Percentiles rank a stretch among this genome's conserved stretches.
Evolutionary conservation across 2,329 filamentous ascomycete genomes (phyloP).

Genomic region (Stachybotrys echinatus): DNA sequence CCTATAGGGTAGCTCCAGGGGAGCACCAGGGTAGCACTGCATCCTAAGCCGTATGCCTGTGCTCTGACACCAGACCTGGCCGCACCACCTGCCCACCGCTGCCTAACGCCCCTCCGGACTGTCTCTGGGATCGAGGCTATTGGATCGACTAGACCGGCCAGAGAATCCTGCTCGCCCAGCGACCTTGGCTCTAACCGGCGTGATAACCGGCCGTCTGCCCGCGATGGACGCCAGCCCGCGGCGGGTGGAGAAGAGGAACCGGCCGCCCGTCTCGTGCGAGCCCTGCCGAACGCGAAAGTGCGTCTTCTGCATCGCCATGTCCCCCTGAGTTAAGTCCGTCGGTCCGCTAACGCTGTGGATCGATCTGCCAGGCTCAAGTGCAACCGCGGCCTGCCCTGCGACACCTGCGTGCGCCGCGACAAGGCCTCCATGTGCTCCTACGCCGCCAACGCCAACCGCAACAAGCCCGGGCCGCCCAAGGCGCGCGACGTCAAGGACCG

Average conservation of each 20-base stretch:
- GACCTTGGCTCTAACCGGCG: too few relatives aligned
- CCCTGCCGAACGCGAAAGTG: conserved; percentile 26
- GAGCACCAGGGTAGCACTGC: too few relatives aligned
- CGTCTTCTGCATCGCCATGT: neutral
- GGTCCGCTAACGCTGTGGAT: neutral
- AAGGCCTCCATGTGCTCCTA: conserved; percentile 19
- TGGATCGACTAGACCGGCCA: too few relatives aligned
- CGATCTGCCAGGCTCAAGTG: conserved; percentile 20
- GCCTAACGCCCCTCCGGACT: too few relatives aligned
- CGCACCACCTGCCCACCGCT: too few relatives aligned
- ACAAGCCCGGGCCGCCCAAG: conserved; percentile 2
- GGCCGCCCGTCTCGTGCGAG: conserved; percentile 27
- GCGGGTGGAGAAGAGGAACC: conserved; percentile 24
- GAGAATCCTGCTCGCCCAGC: too few relatives aligned
- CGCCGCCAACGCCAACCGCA: conserved; percentile 21
- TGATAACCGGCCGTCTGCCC: neutral
- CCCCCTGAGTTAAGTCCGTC: neutral
- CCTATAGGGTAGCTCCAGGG: too few relatives aligned
- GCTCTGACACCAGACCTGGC: too few relatives aligned
- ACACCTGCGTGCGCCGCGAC: conserved; percentile 18
- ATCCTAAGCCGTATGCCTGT: too few relatives aligned
- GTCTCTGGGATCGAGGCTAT: too few relatives aligned
- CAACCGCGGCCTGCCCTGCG: conserved; percentile 23
- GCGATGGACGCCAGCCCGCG: conserved; percentile 6
- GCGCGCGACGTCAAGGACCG: conserved; percentile 12